Conservation (phyloP, 176 grass and related monocot genomes). For the Eragrostis nindensis region DNA sequence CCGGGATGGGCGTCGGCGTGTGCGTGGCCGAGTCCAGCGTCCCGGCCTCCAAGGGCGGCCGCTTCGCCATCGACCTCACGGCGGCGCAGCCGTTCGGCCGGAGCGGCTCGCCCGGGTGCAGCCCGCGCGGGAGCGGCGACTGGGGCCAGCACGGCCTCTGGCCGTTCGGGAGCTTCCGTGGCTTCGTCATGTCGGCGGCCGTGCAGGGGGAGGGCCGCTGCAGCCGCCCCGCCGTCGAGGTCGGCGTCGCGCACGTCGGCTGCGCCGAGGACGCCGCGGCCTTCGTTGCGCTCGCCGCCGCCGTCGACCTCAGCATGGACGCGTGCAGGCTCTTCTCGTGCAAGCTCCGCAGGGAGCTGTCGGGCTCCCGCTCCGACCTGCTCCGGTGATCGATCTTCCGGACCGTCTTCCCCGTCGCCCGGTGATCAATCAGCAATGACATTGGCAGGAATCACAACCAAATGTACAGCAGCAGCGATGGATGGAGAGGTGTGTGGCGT, state of each 20-base stretch:
- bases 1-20: conserved; percentile 42
- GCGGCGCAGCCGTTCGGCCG: conserved; percentile 45
- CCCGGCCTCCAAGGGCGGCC: conserved; percentile 40
- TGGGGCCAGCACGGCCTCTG: conserved; percentile 52
- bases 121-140: conserved; percentile 61
- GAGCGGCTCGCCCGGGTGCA: conserved; percentile 49
- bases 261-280: conserved; percentile 79
- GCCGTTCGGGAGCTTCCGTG: conserved; percentile 63
- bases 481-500: background rate
- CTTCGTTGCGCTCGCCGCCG: conserved; percentile 70
- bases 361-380: conserved; percentile 28
- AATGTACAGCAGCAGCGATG: conserved; percentile 24
- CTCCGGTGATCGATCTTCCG: conserved; percentile 42
- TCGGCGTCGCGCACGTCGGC: conserved; percentile 60
- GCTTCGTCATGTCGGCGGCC: conserved; percentile 74
- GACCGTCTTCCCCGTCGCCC: too few relatives aligned
- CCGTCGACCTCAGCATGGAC: conserved; percentile 76
- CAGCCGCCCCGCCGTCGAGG: conserved; percentile 59
- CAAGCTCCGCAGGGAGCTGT: conserved; percentile 61
- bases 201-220: conserved; percentile 55
- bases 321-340: conserved; percentile 70
- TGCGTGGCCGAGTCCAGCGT: conserved; percentile 58
- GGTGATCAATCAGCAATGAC: too few relatives aligned
- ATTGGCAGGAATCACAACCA: background rate
- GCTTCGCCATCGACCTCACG: conserved; percentile 68